Conservation (phyloP, 2,329 filamentous ascomycete species). For the Hymenoscyphus repandus region DNA sequence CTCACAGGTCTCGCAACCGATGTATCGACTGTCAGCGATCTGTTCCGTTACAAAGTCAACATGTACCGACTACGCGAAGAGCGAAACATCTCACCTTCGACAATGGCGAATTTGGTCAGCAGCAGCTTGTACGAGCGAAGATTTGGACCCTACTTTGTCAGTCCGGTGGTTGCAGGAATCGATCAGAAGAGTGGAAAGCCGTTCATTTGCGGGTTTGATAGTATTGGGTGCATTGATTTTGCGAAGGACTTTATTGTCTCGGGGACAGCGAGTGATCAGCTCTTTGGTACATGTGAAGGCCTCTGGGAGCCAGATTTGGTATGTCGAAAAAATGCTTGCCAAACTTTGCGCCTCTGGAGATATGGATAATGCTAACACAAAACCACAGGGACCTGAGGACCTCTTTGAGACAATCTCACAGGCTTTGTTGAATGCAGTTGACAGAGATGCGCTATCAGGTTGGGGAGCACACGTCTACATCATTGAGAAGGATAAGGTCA, state of each 20-base stretch:
- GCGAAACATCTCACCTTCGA: conserved; percentile 88
- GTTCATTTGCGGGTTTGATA: conserved; percentile 98
- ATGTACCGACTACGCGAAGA: conserved; percentile 99
- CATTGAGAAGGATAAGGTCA: conserved; percentile 99
- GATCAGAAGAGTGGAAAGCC: conserved; percentile 91
- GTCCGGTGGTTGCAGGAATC: conserved; percentile 88
- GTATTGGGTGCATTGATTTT: conserved; percentile 98
- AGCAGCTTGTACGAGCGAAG: conserved; percentile 88
- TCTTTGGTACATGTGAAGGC: conserved; percentile 98
- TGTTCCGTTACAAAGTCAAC: conserved; percentile 99
- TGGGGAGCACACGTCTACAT: conserved; percentile 99
- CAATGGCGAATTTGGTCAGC: conserved; percentile 93
- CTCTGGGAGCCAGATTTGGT: conserved; percentile 97
- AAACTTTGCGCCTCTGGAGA: not conserved
- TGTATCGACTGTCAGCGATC: conserved; percentile 87
- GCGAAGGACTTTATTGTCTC: conserved; percentile 99
- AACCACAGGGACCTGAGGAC: conserved; percentile 71
- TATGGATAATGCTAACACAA: not conserved
- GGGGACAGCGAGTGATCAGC: conserved; percentile 91
- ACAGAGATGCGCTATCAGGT: conserved; percentile 91
- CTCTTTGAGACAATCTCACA: conserved; percentile 99
- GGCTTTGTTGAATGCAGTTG: conserved; percentile 88
- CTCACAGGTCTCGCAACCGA: conserved; percentile 96
- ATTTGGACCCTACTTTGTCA: conserved; percentile 96
- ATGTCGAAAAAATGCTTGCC: conserved; percentile 26